Conservation (phyloP, 495 filamentous ascomycete species). For the Hyaloscypha finlandica region DNA sequence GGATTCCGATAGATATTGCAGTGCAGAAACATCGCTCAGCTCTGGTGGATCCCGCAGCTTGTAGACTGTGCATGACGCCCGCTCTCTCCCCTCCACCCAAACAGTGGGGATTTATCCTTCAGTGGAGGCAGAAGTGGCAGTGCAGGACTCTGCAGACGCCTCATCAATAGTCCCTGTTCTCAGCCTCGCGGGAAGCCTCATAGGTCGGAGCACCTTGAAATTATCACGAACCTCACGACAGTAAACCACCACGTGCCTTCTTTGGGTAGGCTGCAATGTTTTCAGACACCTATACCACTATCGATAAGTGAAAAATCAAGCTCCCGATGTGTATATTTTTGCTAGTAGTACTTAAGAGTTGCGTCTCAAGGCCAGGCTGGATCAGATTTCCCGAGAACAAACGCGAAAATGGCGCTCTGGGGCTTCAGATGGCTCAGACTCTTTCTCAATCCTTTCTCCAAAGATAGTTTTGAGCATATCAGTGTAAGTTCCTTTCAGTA, state of each 20-base stretch:
- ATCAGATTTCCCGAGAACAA: not conserved
- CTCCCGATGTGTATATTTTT: too few relatives aligned
- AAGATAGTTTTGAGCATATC: slow-evolving; percentile 23
- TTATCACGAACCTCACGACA: too few relatives aligned
- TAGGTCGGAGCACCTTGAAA: not conserved
- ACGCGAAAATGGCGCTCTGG: slow-evolving; percentile 21
- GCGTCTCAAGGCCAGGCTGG: too few relatives aligned
- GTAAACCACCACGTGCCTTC: too few relatives aligned
- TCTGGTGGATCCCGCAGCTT: too few relatives aligned
- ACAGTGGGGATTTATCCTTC: not conserved
- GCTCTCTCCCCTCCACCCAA: not conserved
- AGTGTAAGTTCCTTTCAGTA: not conserved
- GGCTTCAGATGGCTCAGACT: slow-evolving; percentile 22
- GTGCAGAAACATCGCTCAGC: too few relatives aligned
- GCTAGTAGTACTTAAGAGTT: too few relatives aligned
- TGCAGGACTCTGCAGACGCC: not conserved
- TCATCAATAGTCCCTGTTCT: not conserved
- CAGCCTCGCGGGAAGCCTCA: slow-evolving; percentile 2
- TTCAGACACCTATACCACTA: too few relatives aligned
- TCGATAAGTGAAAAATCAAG: too few relatives aligned
- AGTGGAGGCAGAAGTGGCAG: not conserved
- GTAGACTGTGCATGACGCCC: too few relatives aligned
- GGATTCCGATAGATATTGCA: too few relatives aligned
- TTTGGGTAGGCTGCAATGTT: too few relatives aligned
- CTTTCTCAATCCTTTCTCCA: slow-evolving; percentile 22